phyloP scores from a whole-genome alignment of 2,329 filamentous ascomycete genomes.

The Dothidotthia symphoricarpi region DNA sequence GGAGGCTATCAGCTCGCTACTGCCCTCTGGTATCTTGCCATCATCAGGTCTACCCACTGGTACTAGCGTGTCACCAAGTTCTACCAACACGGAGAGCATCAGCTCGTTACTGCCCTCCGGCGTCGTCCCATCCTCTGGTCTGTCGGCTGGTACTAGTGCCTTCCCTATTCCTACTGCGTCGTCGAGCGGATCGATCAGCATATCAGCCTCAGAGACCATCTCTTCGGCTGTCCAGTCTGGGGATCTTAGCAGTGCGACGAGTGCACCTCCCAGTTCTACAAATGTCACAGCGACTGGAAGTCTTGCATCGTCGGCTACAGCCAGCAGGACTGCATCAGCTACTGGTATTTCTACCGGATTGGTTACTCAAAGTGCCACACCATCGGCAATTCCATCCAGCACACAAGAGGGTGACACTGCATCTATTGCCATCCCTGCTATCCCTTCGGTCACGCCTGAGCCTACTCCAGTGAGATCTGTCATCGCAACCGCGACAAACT shows the following conservation, averaged over 20 bases:
- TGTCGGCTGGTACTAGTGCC: too few species aligned
- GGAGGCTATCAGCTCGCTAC: slow-evolving; percentile 1
- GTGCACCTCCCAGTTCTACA: slow-evolving; percentile 6
- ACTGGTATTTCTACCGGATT: background rate
- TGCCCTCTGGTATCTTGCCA: slow-evolving; percentile 6
- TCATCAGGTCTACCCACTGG: slow-evolving; percentile 3
- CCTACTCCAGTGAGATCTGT: slow-evolving; percentile 43
- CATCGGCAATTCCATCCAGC: slow-evolving; percentile 3
- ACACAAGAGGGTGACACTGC: slow-evolving; percentile 10
- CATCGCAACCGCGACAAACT: slow-evolving; percentile 48
- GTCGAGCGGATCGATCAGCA: slow-evolving; percentile 11
- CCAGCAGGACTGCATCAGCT: background rate
- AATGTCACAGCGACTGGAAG: slow-evolving; percentile 13
- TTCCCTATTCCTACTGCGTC: background rate
- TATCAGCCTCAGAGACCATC: slow-evolving; percentile 4
- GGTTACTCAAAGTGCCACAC: slow-evolving; percentile 1
- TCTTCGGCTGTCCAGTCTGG: background rate
- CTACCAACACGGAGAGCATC: background rate
- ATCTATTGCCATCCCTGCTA: slow-evolving; percentile 16
- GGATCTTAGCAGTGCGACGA: slow-evolving; percentile 8
- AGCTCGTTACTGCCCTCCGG: too few species aligned
- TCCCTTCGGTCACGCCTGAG: slow-evolving; percentile 18
- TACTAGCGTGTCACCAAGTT: slow-evolving; percentile 6
- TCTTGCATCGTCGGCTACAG: slow-evolving; percentile 4
- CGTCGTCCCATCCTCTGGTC: too few species aligned